Percentiles rank a stretch among this genome's conserved stretches.
Conservation (phyloP, 345 rosid species). For the Salix udensis region DNA sequence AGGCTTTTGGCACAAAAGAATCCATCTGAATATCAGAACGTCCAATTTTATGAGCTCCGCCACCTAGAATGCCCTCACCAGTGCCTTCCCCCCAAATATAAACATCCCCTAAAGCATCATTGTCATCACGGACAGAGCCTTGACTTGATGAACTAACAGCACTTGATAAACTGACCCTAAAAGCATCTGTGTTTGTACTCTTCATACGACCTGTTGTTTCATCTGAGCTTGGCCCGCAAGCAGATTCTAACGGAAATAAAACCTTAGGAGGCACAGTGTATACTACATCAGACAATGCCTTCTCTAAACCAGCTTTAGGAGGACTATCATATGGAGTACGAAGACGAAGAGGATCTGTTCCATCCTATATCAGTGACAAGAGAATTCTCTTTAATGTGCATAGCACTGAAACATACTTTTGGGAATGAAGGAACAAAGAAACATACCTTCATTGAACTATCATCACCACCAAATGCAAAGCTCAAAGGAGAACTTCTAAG, state of each 20-base stretch:
- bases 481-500: slow-evolving; percentile 40
- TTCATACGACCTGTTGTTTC: slow-evolving; percentile 23
- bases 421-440: not conserved
- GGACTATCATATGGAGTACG: slow-evolving; percentile 23
- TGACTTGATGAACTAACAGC: slow-evolving; percentile 35
- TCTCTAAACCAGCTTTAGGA: slow-evolving; percentile 23
- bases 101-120: slow-evolving; percentile 25
- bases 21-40: slow-evolving; percentile 12
- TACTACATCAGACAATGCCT: slow-evolving; percentile 55
- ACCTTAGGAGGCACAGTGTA: slow-evolving; percentile 44
- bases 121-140: slow-evolving; percentile 26
- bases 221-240: slow-evolving; percentile 35
- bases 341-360: slow-evolving; percentile 16
- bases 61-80: slow-evolving; percentile 19
- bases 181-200: slow-evolving; percentile 26
- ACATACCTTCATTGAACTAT: slow-evolving; percentile 23
- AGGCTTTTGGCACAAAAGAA: slow-evolving; percentile 24
- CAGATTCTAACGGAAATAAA: slow-evolving; percentile 34
- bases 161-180: slow-evolving; percentile 52
- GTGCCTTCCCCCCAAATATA: slow-evolving; percentile 27
- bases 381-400: slow-evolving; percentile 15
- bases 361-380: slow-evolving; percentile 41
- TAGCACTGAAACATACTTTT: not conserved
- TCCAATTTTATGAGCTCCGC: slow-evolving; percentile 16
- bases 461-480: slow-evolving; percentile 24